Conservation (phyloP, 2,329 filamentous ascomycete species). For the Talaromyces rugulosus region DNA sequence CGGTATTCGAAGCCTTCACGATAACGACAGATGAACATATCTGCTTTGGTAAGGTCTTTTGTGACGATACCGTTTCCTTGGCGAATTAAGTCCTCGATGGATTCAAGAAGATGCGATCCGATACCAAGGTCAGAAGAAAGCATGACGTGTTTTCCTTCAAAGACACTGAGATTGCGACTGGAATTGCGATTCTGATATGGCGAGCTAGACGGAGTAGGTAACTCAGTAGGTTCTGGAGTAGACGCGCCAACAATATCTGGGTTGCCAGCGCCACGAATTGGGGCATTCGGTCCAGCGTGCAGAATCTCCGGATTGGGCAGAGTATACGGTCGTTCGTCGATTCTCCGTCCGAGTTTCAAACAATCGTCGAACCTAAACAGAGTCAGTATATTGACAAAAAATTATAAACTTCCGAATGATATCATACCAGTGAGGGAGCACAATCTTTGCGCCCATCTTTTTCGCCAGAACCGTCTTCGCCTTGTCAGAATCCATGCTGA, state of each 20-base stretch:
- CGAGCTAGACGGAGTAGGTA: conserved; percentile 28
- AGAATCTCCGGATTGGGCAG: conserved; percentile 84
- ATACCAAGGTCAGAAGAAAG: conserved; percentile 72
- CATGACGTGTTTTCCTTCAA: conserved; percentile 72
- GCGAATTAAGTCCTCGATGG: conserved; percentile 66
- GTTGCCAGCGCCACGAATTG: conserved; percentile 54
- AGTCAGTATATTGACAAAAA: neutral
- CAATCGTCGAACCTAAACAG: conserved; percentile 84
- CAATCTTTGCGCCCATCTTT: conserved; percentile 69
- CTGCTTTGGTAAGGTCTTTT: conserved; percentile 61
- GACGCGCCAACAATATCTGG: conserved; percentile 65
- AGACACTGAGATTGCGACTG: conserved; percentile 65
- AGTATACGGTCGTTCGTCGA: conserved; percentile 80
- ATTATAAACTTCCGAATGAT: neutral
- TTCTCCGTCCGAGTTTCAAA: conserved; percentile 84
- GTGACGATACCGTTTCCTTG: conserved; percentile 69
- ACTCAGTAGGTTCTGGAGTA: conserved; percentile 44
- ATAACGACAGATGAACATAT: conserved; percentile 84
- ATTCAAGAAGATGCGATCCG: conserved; percentile 59
- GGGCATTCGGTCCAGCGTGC: conserved; percentile 52
- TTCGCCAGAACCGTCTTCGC: conserved; percentile 55
- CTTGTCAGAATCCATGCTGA: conserved; percentile 70
- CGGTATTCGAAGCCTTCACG: conserved; percentile 77
- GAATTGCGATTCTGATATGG: conserved; percentile 47
- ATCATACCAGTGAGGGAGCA: conserved; percentile 82